Evolutionary conservation across 2,329 filamentous ascomycete species (phyloP).

Genomic region (Aspergillus thermomutatus): DNA sequence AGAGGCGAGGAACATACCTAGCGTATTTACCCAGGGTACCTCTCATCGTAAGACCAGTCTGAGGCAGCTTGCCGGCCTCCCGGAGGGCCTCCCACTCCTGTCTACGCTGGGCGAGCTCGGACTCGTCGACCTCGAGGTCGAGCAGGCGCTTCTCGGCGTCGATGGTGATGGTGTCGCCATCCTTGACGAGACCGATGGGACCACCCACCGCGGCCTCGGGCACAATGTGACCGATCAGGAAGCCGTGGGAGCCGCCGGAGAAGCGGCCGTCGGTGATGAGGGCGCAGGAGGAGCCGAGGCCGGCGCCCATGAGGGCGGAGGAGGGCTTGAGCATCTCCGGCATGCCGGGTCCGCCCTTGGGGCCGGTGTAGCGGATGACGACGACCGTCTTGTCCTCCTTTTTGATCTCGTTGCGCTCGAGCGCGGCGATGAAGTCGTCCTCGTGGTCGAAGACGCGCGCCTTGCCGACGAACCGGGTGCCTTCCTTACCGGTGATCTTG

Average conservation of each 20-base stretch:
- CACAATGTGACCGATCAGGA: conserved; percentile 83
- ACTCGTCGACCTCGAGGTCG: conserved; percentile 64
- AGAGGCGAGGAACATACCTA: conserved; percentile 25
- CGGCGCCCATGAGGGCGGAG: conserved; percentile 70
- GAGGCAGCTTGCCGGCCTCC: conserved; percentile 35
- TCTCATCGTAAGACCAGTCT: conserved; percentile 56
- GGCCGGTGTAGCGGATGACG: conserved; percentile 71
- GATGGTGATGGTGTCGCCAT: conserved; percentile 78
- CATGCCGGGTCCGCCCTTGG: conserved; percentile 72
- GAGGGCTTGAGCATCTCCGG: conserved; percentile 71
- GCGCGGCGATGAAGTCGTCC: conserved; percentile 64
- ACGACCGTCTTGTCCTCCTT: conserved; percentile 75
- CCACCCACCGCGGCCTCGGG: conserved; percentile 84
- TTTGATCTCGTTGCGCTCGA: conserved; percentile 66
- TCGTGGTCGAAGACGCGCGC: conserved; percentile 69
- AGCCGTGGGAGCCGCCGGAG: conserved; percentile 74
- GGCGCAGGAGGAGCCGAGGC: conserved; percentile 66
- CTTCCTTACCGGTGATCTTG: conserved; percentile 76
- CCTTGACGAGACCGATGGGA: conserved; percentile 75
- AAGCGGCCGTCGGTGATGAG: conserved; percentile 66
- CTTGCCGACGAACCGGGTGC: conserved; percentile 63
- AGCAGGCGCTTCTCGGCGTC: conserved; percentile 70
- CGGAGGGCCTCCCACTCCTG: conserved; percentile 56
- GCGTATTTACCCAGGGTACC: conserved; percentile 72
- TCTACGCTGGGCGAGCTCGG: conserved; percentile 59